phyloP scores from a whole-genome alignment of 495 filamentous ascomycete genomes.

The Aspergillus sparsus region DNA sequence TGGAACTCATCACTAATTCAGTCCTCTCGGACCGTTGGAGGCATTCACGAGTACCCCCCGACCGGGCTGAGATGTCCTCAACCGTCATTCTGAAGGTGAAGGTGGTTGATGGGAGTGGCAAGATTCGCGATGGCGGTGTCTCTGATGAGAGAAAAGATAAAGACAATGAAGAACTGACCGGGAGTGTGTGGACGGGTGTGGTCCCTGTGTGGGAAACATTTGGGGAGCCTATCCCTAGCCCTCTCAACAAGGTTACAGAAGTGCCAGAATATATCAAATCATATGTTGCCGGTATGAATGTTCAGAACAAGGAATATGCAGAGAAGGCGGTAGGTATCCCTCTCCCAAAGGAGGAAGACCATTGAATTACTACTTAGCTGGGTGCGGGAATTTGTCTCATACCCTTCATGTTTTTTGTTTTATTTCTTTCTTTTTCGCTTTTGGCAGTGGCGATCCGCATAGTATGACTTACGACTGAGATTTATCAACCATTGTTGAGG shows the following conservation, averaged over 20 bases:
- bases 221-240: conserved; percentile 68
- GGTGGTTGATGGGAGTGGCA: conserved; percentile 73
- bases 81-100: conserved; percentile 73
- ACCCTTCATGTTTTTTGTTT: background rate
- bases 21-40: conserved; percentile 70
- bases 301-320: conserved; percentile 53
- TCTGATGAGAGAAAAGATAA: conserved; percentile 71
- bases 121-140: conserved; percentile 69
- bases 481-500: too few relatives aligned
- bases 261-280: conserved; percentile 65
- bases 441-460: too few relatives aligned
- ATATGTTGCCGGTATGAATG: conserved; percentile 58
- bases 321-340: conserved; percentile 41
- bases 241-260: conserved; percentile 57
- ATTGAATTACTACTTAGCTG: conserved; percentile 20
- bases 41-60: conserved; percentile 70
- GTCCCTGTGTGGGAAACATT: conserved; percentile 68
- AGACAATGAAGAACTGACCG: conserved; percentile 58
- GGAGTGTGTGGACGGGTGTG: conserved; percentile 79
- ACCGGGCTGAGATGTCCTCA: conserved; percentile 70
- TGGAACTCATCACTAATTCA: conserved; percentile 77
- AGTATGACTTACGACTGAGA: too few relatives aligned
- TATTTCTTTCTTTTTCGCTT: background rate
- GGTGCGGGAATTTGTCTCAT: background rate
- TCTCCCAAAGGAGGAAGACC: conserved; percentile 43